Evolutionary conservation across 495 filamentous ascomycete genomes (phyloP).

Genomic region (Oidiodendron maius): DNA sequence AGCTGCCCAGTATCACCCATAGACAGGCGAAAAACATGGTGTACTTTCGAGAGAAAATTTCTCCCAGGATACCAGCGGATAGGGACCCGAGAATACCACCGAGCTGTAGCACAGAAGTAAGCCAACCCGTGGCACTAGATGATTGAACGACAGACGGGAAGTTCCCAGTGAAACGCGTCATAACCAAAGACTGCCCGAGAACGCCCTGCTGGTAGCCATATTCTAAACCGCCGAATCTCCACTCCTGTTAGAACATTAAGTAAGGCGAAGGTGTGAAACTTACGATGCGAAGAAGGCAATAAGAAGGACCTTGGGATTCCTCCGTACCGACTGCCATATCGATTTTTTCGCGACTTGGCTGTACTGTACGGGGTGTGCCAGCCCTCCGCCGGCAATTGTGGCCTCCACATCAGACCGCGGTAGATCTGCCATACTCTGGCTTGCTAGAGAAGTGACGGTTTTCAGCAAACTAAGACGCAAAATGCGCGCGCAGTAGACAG

Average conservation of each 20-base stretch:
- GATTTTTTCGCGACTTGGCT: too few species aligned
- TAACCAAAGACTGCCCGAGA: constrained; percentile 36
- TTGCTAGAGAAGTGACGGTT: too few species aligned
- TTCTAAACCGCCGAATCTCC: constrained; percentile 35
- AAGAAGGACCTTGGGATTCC: constrained; percentile 36
- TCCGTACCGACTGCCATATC: too few species aligned
- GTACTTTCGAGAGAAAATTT: constrained; percentile 21
- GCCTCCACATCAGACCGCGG: too few species aligned
- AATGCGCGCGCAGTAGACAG: too few species aligned
- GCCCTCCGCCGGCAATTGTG: too few species aligned
- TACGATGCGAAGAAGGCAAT: constrained; percentile 40
- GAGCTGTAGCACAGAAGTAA: constrained; percentile 27
- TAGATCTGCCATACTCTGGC: too few species aligned
- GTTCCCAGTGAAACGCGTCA: constrained; percentile 35
- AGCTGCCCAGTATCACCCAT: constrained; percentile 20
- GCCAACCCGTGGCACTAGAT: constrained; percentile 32
- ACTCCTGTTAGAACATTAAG: background rate
- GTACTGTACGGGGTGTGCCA: too few species aligned
- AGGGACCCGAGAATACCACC: constrained; percentile 18
- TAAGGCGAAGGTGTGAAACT: constrained; percentile 7
- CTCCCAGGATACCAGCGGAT: constrained; percentile 16
- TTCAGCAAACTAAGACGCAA: too few species aligned
- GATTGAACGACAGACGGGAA: constrained; percentile 36
- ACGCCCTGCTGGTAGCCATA: constrained; percentile 45
- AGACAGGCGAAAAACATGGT: constrained; percentile 19